Evolutionary conservation across 2,329 filamentous ascomycete genomes (phyloP).

Genomic region (Tolypocladium amazonense): DNA sequence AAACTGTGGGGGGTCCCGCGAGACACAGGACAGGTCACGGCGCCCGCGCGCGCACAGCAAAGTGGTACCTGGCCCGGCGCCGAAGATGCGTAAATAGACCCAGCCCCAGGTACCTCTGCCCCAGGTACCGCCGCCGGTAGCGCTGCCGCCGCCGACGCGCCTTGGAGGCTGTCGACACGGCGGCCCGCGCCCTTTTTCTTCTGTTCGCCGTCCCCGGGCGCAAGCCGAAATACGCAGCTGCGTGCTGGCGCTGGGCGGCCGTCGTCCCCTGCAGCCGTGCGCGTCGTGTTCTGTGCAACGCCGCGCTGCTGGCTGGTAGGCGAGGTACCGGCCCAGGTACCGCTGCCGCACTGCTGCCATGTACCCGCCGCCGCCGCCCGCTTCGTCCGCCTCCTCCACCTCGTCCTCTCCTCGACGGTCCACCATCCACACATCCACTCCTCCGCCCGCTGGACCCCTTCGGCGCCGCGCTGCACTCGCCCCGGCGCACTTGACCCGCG

Average conservation of each 20-base stretch:
- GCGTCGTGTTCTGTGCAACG: no score
- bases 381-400: conserved; percentile 10
- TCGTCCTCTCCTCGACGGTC: conserved; percentile 15
- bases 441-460: conserved; percentile 21
- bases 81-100: conserved; percentile 1
- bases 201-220: background rate
- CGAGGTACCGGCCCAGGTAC: background rate
- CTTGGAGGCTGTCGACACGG: background rate
- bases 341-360: background rate
- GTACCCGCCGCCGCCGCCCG: conserved; percentile 3
- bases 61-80: conserved; percentile 5
- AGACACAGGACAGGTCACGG: conserved; percentile 4
- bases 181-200: no score
- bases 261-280: no score
- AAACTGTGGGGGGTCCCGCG: conserved; percentile 7
- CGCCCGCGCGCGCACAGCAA: background rate
- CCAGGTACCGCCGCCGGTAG: no score
- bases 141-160: no score
- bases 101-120: background rate
- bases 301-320: no score
- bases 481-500: conserved; percentile 25
- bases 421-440: conserved; percentile 8
- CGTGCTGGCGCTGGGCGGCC: no score
- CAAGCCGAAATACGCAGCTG: no score
- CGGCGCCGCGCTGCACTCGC: conserved; percentile 17